Base-by-base conservation (phyloP, 2,329 filamentous ascomycete species). In the Ilyonectria destructans region DNA sequence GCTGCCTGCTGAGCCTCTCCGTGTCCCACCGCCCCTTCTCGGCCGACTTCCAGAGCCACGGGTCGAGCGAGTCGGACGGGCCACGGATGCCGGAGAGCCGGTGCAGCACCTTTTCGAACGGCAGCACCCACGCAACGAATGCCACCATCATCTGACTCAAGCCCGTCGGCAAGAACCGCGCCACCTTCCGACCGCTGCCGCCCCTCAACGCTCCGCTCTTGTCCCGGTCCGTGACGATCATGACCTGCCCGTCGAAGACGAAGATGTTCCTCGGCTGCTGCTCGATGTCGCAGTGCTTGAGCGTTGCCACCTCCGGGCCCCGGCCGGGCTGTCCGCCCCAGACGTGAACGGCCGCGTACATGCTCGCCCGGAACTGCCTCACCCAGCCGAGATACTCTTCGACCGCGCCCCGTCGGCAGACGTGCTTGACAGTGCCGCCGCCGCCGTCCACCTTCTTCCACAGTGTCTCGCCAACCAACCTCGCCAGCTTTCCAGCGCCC, bases 191-290 rank as follows among this genome's bases (percentile, higher is more conserved):
- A 12, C 65, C 64, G 26, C 4, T 37, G 35, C 4, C 10, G 35
- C 48, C 48, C 67, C 58, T 66, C n/a, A n/a, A n/a, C n/a, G n/a
- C n/a, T n/a, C n/a, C n/a, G 19, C n/a, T 57, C 45, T 69, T 71
- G 26, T 71, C 63, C 2, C 56, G 66, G 45, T 71, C 66, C 13
- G 65, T 71, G 2, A 71, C 46, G 8, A 65, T 17, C 54, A 69
- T 64, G 6, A 71, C 54, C 51, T 60, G 56, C 12, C 66, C 51
- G 37, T 67, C 62, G n/a, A 60, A 62, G 8, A 69, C 15, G 33
- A 69, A 69, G 1, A 65, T 21, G 37, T 71, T 71, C 21, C 35
- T 33, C 35, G 33, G 17, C 29, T 68, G 55, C 58, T 70, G 49
- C 61, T 45, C 7, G n/a, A 35, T 43, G 19, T 70, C 65, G 58